Percentiles rank a stretch among this genome's conserved stretches.
phyloP scores from a whole-genome alignment of 306 rosid species.

The Abrus precatorius region DNA sequence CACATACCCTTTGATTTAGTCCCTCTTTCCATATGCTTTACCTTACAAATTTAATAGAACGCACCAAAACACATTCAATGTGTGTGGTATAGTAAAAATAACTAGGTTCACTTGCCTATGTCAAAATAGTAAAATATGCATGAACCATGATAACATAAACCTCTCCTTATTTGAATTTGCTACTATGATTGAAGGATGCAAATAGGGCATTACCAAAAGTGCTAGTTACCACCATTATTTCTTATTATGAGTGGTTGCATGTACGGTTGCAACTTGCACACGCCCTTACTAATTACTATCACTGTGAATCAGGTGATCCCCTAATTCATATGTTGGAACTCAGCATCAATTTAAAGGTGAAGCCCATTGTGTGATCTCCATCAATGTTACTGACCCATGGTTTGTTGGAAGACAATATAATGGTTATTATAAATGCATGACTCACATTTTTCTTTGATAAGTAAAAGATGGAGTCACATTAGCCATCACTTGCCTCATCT shows the following conservation, averaged over 20 bases:
- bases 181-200: not conserved
- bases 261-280: constrained; percentile 10
- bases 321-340: not conserved
- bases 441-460: not conserved
- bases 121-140: not conserved
- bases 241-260: not conserved
- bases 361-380: not conserved
- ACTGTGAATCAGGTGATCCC: not conserved
- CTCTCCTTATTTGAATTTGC: not conserved
- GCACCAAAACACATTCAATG: constrained; percentile 9
- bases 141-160: not conserved
- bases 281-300: constrained; percentile 2
- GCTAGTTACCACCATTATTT: not conserved
- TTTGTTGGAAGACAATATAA: too few species aligned
- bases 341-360: not conserved
- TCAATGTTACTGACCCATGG: not conserved
- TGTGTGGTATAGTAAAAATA: not conserved
- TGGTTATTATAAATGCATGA: not conserved
- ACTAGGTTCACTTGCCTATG: not conserved
- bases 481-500: constrained; percentile 9
- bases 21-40: not conserved
- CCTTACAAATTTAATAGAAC: not conserved
- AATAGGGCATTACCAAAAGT: not conserved
- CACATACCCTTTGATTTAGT: not conserved
- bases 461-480: not conserved